Evolutionary conservation across 1,284 basidiomycete genomes (phyloP), one percentile per base, ranked within the genome.

Genomic region (Papiliotrema laurentii): DNA sequence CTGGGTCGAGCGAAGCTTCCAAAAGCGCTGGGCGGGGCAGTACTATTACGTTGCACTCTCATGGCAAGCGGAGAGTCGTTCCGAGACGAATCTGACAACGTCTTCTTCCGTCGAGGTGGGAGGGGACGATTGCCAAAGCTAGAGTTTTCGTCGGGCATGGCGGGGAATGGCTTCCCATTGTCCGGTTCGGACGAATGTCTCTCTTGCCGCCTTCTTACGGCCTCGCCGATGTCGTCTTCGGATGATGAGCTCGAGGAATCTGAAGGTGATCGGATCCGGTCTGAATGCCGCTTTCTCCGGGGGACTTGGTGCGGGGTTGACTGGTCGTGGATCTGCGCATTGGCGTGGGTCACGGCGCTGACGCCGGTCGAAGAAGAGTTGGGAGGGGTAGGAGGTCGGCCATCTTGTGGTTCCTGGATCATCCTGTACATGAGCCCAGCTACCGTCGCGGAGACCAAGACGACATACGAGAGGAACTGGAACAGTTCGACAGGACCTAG

Each of bases 251-350:
- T 51, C 4, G 66, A 67, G 5, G 61, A 60, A 43, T 71, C 70
- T 1, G 66, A 69, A 4, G 66, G 63, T 5, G 69, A 68, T 7
- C 62, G 59, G 36, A 72, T 60, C 6, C 71, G 60, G 40, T 68
- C 64, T 6, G 67, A 70, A 18, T 56, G 49, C 2, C 68, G 61
- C 5, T 44, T 41, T 24, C 50, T 53, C 27, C 37, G 35, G 9
- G 19, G 35, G 30, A 41, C 16, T 36, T 47, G 45, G 33, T 50
- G 18, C 21, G 61, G 61, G 1, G 64, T 59, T 6, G 53, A 56
- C 26, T 62, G 51, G n/a, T 45, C 45, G 40, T 37, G 13, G 9
- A n/a, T n/a, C n/a, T n/a, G n/a, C n/a, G n/a, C n/a, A n/a, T n/a
- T n/a, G n/a, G n/a, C n/a, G n/a, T n/a, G n/a, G n/a, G n/a, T n/a